Percentiles rank a stretch among this genome's conserved stretches.
phyloP scores from a whole-genome alignment of 148 eudicot genomes.

The Simmondsia chinensis region DNA sequence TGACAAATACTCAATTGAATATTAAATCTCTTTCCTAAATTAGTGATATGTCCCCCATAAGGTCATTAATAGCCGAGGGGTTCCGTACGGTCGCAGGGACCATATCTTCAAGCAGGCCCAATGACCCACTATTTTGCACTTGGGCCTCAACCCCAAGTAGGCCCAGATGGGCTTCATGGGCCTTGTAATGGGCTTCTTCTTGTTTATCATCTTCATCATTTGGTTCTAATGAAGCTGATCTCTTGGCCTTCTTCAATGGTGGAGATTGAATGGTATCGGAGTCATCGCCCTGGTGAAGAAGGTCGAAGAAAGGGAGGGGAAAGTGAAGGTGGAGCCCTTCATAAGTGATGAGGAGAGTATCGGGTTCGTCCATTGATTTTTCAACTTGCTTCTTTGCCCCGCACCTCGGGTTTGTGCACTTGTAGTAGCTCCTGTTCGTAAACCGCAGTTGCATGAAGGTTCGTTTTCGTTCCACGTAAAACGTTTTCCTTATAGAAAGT shows the following conservation, averaged over 20 bases:
- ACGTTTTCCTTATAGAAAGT: too few species aligned
- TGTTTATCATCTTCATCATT: constrained; percentile 8
- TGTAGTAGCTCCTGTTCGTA: constrained; percentile 67
- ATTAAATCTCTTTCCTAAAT: too few species aligned
- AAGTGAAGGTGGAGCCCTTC: constrained; percentile 91
- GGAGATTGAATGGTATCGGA: constrained; percentile 13
- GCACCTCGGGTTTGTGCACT: constrained; percentile 81
- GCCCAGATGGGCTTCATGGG: background rate
- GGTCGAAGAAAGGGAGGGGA: constrained; percentile 47
- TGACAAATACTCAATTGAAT: too few species aligned
- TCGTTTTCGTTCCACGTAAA: too few species aligned
- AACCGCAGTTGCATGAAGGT: too few species aligned
- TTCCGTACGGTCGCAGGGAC: constrained; percentile 49
- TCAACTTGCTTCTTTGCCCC: constrained; percentile 90
- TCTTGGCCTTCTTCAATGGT: constrained; percentile 34
- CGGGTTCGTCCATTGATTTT: constrained; percentile 54
- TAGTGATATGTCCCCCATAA: too few species aligned
- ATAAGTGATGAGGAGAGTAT: constrained; percentile 63
- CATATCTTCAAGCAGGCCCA: constrained; percentile 70
- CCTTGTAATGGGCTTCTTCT: background rate
- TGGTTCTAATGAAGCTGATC: background rate
- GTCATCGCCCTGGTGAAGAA: too few species aligned
- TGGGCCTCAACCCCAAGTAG: background rate
- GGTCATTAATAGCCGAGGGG: constrained; percentile 16
- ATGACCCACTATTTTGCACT: constrained; percentile 4